Percentiles rank a stretch among this genome's conserved stretches.
Evolutionary conservation across 805 yeast genomes (phyloP).

Genomic region (Sugiyamaella valdiviana): DNA sequence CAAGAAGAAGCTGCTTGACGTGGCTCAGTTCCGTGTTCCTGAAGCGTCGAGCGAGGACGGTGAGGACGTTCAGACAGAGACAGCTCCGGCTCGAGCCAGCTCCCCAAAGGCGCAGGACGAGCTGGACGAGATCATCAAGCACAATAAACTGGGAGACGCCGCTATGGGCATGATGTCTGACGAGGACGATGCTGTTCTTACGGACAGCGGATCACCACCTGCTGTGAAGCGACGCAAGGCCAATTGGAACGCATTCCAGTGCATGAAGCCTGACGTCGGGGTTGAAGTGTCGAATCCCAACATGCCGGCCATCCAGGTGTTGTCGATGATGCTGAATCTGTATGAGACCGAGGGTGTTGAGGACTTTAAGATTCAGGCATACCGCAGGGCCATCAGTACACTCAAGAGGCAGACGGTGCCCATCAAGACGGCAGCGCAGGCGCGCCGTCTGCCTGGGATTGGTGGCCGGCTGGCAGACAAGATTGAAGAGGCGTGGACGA

Average conservation of each 20-base stretch:
- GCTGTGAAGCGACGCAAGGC: conserved; percentile 3
- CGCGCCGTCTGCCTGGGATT: conserved; percentile 36
- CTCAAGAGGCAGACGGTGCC: conserved; percentile 26
- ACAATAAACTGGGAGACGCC: no score
- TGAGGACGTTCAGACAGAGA: background rate
- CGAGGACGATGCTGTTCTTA: background rate
- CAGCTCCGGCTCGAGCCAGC: background rate
- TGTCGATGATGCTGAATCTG: conserved; percentile 30
- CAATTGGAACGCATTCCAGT: conserved; percentile 2
- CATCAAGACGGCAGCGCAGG: conserved; percentile 36
- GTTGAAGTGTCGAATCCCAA: conserved; percentile 25
- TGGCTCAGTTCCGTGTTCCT: conserved; percentile 5
- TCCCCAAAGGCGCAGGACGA: background rate
- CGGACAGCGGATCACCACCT: no score
- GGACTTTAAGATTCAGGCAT: conserved; percentile 37
- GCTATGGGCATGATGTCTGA: background rate
- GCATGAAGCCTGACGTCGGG: background rate
- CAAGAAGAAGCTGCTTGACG: conserved; percentile 12
- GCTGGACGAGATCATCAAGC: background rate
- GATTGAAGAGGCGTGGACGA: conserved; percentile 41
- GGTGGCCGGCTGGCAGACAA: conserved; percentile 39
- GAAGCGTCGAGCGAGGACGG: conserved; percentile 1
- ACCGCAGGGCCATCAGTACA: conserved; percentile 40
- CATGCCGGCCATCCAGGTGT: conserved; percentile 27
- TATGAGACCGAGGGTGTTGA: conserved; percentile 33